Base-by-base conservation (phyloP, 257 asterid species). In the Solanum dulcamara region DNA sequence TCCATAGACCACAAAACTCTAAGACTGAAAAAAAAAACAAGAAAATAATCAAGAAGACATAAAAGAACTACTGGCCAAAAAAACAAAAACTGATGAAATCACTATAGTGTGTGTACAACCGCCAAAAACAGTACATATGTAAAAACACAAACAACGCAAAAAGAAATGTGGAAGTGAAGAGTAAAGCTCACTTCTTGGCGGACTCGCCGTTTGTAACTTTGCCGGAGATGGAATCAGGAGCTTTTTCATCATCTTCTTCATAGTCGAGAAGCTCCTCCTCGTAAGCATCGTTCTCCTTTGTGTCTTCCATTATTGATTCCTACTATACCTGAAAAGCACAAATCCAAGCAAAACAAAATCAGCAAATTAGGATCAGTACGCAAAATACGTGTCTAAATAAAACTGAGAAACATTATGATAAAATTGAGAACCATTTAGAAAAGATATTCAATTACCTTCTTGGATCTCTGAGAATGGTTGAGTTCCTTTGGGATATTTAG, bases 261-360 rank as follows among this genome's bases (percentile, higher is more conserved):
- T 95, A 95, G 89, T 95, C 98, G 71, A 95, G 93, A 83, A 95
- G 98, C 96, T 95, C 99, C 88, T 95, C 98, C 86, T 94, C 99
- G 87, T 94, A 95, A 2, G 94, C 94, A 28, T 95, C 99, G 94
- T 83, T 91, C 64, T 95, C 97, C 91, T 92, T 94, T 2, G 87
- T 88, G 24, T 95, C 99, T 42, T 93, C 95, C 98, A 95, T 95
- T 50, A 70, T 79, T 60, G 48, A 50, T 57, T 82, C 11, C 75
- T 48, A 35, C 87, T 85, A 10, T 7, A 9, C 13, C 83, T 60
- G 28, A 62, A 79, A 68, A 35, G 32, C 51, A 85, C 86, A 84
- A 86, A 88, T 88, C 92, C 51, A 48, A 38, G 68, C 67, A 70
- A 44, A 77, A 24, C 10, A 64, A 44, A 1, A 17, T 37, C 22